Base-by-base conservation (phyloP, 202 grass and related monocot genomes). In the Panicum hallii region DNA sequence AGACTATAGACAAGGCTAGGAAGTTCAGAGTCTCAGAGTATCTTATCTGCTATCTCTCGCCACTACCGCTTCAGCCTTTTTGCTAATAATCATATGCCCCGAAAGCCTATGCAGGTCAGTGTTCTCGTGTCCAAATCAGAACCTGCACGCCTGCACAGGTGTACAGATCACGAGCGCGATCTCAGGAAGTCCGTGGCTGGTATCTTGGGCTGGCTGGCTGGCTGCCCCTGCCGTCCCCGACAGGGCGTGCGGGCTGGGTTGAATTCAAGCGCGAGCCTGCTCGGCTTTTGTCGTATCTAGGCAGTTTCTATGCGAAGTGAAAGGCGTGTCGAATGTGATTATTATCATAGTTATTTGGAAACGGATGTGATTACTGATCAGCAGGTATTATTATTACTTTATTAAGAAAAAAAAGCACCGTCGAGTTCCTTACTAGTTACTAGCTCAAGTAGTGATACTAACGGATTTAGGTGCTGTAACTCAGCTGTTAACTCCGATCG, bases 181-280 rank as follows among this genome's bases (percentile, higher is more conserved):
- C 78, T 43, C 5, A 38, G 28, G 84, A 79, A 32, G 75, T 79
- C 84, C 72, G 5, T 44, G 70, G 23, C 54, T 85, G 47, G n/a
- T 49, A 68, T 83, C 50, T 67, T 49, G 17, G 61, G 78, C 63
- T 8, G 49, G 13, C 11, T 58, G 83, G 7, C 66, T 22, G 30
- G 52, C 34, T 0, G 42, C 79, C 72, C n/a, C n/a, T n/a, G 40
- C 68, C 84, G 38, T 87, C 84, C 11, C 74, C 79, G 74, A 83
- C 79, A 90, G 71, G 60, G 84, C 84, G 75, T 83, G 84, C 53
- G 60, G 49, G 47, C 41, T 61, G 42, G 28, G 79, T 79, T 86
- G 74, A 82, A 90, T 60, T 67, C 72, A 56, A 12, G 70, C 23
- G 53, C 63, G 17, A 63, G 1, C 36, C 22, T 81, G 61, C 85